These are phyloP conservation scores for Cutaneotrichosporon mucoides DNA, from an alignment of 1,284 basidiomycete genomes.

Conservation along the genomic window DNA sequence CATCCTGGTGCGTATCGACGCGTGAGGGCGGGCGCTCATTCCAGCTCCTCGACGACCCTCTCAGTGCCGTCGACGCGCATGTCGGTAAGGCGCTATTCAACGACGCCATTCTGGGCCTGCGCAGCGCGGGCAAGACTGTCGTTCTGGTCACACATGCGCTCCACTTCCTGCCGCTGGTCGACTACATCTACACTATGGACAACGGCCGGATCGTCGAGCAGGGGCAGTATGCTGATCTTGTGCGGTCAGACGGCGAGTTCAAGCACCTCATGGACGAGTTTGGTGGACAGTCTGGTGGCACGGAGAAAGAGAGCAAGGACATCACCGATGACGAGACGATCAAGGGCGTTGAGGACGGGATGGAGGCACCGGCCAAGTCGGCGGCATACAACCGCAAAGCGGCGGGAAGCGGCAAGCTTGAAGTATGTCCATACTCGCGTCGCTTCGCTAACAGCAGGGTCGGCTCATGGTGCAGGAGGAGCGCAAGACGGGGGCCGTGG, in stretches of 20 bases:
- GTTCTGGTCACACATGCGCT: conserved; percentile 60
- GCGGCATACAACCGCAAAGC: no score
- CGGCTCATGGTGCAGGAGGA: conserved; percentile 30
- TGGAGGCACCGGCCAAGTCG: conserved; percentile 6
- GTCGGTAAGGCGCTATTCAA: conserved; percentile 80
- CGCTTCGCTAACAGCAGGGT: not conserved
- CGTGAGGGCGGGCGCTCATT: not conserved
- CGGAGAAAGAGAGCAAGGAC: conserved; percentile 51
- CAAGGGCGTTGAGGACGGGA: conserved; percentile 22
- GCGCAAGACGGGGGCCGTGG: conserved; percentile 31
- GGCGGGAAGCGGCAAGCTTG: conserved; percentile 60
- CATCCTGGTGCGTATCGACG: conserved; percentile 52
- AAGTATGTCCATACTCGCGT: conserved; percentile 17
- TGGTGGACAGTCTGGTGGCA: no score
- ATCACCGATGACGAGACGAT: conserved; percentile 46
- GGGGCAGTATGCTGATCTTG: conserved; percentile 7
- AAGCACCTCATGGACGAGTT: conserved; percentile 61
- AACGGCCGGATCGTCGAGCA: conserved; percentile 15
- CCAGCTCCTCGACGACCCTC: conserved; percentile 74
- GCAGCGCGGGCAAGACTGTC: conserved; percentile 62
- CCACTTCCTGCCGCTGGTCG: conserved; percentile 42
- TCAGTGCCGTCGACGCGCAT: conserved; percentile 75
- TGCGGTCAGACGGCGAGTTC: conserved; percentile 53
- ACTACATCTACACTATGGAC: conserved; percentile 14
- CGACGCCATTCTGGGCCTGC: conserved; percentile 66